These are phyloP conservation scores for Trichomonas gallinae DNA, from an alignment of 208 protist genomes.

Conservation along the genomic window DNA sequence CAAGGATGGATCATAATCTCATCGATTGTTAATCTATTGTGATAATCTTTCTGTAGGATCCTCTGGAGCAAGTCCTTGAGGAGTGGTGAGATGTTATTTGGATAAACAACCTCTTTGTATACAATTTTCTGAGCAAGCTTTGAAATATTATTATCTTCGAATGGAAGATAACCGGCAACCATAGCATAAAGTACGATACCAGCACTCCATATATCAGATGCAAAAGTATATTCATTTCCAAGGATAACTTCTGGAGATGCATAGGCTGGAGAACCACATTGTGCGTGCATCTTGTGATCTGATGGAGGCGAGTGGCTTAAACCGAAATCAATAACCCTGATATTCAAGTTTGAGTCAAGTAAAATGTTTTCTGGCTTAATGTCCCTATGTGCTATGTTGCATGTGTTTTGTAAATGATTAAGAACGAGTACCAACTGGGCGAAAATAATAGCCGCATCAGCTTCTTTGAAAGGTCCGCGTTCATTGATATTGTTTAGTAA, in stretches of 20 bases:
- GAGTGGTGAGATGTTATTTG: background rate
- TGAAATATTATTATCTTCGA: background rate
- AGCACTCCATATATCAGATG: background rate
- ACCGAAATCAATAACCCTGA: background rate
- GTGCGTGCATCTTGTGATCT: background rate
- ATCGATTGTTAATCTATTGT: background rate
- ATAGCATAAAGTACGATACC: background rate
- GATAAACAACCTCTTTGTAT: background rate
- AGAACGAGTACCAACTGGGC: background rate
- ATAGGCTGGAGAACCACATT: background rate
- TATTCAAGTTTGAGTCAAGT: background rate
- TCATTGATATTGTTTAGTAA: background rate
- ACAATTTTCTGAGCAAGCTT: background rate
- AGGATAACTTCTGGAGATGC: background rate
- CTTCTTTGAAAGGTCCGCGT: background rate
- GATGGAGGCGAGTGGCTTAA: background rate
- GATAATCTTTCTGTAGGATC: background rate
- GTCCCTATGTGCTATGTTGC: background rate
- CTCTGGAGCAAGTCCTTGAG: background rate
- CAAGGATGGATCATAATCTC: background rate
- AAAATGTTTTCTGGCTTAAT: background rate
- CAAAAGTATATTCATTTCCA: background rate
- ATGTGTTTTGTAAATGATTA: background rate
- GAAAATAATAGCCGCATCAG: background rate
- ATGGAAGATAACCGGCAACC: background rate